Conservation (phyloP, 1,284 basidiomycete genomes). For the Naganishia liquefaciens region DNA sequence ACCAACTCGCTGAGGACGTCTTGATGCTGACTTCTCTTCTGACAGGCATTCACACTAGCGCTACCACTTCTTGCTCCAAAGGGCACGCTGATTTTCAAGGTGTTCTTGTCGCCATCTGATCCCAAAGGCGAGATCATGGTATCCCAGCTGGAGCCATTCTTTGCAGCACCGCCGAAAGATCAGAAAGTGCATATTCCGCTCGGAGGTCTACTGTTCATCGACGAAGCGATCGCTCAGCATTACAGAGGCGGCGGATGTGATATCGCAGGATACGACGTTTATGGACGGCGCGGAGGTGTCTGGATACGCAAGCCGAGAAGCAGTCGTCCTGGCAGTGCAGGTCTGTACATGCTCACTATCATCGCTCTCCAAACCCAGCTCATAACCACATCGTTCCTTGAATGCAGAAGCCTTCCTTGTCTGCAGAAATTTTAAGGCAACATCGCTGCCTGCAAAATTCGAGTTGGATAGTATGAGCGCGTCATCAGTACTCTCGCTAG, state of each 20-base stretch:
- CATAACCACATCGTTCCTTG: neutral
- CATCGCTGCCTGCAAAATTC: constrained; percentile 40
- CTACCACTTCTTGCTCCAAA: constrained; percentile 58
- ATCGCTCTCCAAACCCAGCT: neutral
- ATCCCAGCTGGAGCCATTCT: constrained; percentile 56
- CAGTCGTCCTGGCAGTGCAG: constrained; percentile 53
- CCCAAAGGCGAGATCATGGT: constrained; percentile 55
- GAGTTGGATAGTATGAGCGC: constrained; percentile 25
- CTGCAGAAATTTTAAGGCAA: constrained; percentile 56
- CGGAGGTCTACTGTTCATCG: constrained; percentile 31
- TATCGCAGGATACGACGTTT: constrained; percentile 39
- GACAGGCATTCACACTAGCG: constrained; percentile 58
- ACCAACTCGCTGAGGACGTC: neutral
- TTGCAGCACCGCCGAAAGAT: constrained; percentile 48
- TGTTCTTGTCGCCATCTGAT: constrained; percentile 58
- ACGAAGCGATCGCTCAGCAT: constrained; percentile 50
- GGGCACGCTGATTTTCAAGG: constrained; percentile 62
- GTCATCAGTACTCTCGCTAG: constrained; percentile 24
- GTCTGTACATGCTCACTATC: constrained; percentile 38
- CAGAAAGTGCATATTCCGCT: constrained; percentile 32
- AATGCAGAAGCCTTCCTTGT: constrained; percentile 60
- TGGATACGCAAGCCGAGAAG: constrained; percentile 55
- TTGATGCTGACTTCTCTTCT: neutral
- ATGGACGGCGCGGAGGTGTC: constrained; percentile 50
- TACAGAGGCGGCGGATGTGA: constrained; percentile 41